These are phyloP conservation scores for Pilatotrama ljubarskyi DNA, from an alignment of 768 basidiomycete species.

Conservation along the genomic window DNA sequence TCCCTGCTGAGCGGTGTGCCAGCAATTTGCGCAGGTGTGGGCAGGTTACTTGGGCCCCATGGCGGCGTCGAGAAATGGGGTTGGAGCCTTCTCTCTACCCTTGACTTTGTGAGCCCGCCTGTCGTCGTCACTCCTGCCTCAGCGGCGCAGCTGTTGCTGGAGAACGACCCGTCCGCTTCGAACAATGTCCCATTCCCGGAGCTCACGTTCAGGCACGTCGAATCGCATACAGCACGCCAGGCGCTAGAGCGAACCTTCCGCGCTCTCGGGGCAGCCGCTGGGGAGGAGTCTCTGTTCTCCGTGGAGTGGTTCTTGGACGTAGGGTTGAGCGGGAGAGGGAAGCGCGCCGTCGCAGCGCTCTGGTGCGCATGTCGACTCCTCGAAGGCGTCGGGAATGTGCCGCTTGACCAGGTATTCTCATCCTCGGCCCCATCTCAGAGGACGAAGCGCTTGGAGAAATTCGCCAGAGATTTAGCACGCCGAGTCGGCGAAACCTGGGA, in stretches of 20 bases:
- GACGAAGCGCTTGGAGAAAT: constrained; percentile 60
- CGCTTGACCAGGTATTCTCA: constrained; percentile 36
- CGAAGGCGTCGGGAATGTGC: constrained; percentile 63
- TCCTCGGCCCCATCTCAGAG: constrained; percentile 9
- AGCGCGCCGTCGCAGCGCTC: constrained; percentile 63
- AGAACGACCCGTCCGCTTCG: constrained; percentile 42
- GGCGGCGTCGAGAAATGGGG: constrained; percentile 94
- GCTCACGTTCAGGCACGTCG: constrained; percentile 54
- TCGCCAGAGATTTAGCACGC: constrained; percentile 61
- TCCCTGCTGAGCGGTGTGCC: constrained; percentile 26
- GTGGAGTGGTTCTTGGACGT: constrained; percentile 81
- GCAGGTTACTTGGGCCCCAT: constrained; percentile 70
- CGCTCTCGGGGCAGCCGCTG: constrained; percentile 65
- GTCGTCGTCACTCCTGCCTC: constrained; percentile 49
- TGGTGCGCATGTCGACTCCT: constrained; percentile 83
- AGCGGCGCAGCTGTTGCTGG: constrained; percentile 56
- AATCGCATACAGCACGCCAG: constrained; percentile 49
- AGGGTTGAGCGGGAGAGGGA: constrained; percentile 44
- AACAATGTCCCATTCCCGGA: constrained; percentile 55
- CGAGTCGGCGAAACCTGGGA: constrained; percentile 76
- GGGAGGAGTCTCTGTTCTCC: constrained; percentile 68
- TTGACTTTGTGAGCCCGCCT: constrained; percentile 67
- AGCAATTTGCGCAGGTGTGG: constrained; percentile 53
- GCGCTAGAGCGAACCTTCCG: constrained; percentile 73
- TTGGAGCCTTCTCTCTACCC: constrained; percentile 78